Base-by-base conservation (phyloP, 345 rosid genomes). In the Cardamine chenopodiifolia region DNA sequence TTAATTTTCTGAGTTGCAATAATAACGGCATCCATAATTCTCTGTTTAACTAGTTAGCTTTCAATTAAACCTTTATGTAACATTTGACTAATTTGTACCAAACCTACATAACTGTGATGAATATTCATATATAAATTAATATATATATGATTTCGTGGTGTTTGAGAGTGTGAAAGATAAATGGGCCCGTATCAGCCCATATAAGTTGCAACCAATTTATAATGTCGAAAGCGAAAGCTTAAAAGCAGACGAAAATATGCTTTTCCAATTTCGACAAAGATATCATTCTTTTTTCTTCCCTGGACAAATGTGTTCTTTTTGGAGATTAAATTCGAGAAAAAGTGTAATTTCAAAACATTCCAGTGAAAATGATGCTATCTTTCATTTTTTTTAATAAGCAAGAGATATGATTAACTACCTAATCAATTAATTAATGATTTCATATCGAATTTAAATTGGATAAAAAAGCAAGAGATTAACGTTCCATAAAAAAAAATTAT, bases 281-380 rank as follows among this genome's bases (percentile, higher is more conserved):
- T 73, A 73, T 56, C 40, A 73, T 65, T 73, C 8, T 65, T 73
- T 72, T 72, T 73, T 11, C 48, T 54, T 64, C 55, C 65, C 58
- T 22, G 11, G 25, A 44, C 1, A 10, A 44, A 55, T 65, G 22
- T 45, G 48, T n/a, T 4, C 28, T 17, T 18, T 25, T 18, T 35
- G 18, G 42, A 28, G 62, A 62, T 19, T 52, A 62, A 18, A 62
- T 62, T 72, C 62, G n/a, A 60, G 44, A 54, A 19, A 70, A 37
- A 29, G 44, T 28, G 32, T 47, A 26, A 32, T 14, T 40, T 40
- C 5, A 28, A 39, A 62, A 62, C 63, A 18, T 62, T 72, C 32
- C 12, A 40, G 25, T 53, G 69, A 62, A 62, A 53, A 73, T 63
- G 56, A 72, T 73, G 48, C 64, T 62, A 62, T 62, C 44, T 62